phyloP scores from a whole-genome alignment of 257 asterid genomes.

The Capsicum rhomboideum region DNA sequence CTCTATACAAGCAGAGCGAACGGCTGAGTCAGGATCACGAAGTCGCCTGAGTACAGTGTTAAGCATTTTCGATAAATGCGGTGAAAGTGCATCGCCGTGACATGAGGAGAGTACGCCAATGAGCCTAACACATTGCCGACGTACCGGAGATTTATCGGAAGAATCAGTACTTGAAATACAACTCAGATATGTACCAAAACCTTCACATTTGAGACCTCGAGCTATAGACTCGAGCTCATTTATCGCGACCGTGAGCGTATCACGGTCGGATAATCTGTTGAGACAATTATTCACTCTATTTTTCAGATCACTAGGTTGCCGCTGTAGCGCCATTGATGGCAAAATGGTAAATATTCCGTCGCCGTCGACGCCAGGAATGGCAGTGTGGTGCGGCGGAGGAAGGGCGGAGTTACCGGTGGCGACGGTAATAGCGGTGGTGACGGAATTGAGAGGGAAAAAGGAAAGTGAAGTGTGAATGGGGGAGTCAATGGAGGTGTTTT shows the following conservation, averaged over 20 bases:
- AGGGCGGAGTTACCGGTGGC: conserved; percentile 1
- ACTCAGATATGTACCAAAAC: conserved; percentile 49
- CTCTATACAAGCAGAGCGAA: conserved; percentile 70
- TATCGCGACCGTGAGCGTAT: conserved; percentile 62
- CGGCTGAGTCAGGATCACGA: conserved; percentile 75
- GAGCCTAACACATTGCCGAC: conserved; percentile 80
- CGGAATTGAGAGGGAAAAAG: conserved; percentile 1
- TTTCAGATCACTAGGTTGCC: conserved; percentile 45
- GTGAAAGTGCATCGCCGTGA: conserved; percentile 71
- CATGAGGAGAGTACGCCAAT: conserved; percentile 50
- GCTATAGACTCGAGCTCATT: conserved; percentile 75
- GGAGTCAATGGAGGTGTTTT: conserved; percentile 11
- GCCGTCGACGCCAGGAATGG: conserved; percentile 13
- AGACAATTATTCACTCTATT: conserved; percentile 55
- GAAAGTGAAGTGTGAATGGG: neutral
- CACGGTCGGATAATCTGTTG: conserved; percentile 69
- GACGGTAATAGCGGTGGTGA: neutral
- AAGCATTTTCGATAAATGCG: conserved; percentile 55
- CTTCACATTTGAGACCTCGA: conserved; percentile 30
- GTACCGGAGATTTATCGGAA: conserved; percentile 77
- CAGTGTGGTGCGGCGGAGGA: neutral
- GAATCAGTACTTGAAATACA: conserved; percentile 65
- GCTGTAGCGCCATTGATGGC: conserved; percentile 22
- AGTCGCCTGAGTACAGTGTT: conserved; percentile 74
- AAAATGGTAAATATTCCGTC: neutral